Percentiles rank a stretch among this genome's conserved stretches.
These are phyloP conservation scores for Melanomma pulvis-pyrius DNA, from an alignment of 495 filamentous ascomycete genomes.

Conservation along the genomic window DNA sequence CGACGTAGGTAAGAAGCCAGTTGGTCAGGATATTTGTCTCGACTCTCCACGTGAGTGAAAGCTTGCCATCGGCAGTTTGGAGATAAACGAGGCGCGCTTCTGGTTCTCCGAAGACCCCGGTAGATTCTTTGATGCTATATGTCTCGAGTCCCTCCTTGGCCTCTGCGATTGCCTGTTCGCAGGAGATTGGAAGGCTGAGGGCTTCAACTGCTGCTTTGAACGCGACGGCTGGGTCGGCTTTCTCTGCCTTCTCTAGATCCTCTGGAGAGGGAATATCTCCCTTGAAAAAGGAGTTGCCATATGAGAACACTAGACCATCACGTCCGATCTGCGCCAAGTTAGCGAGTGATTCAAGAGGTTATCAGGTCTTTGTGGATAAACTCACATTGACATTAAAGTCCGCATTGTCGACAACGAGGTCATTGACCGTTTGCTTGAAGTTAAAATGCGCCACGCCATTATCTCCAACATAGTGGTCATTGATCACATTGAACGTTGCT, in stretches of 20 bases:
- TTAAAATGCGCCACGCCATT: conserved; percentile 57
- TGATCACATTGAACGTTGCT: conserved; percentile 47
- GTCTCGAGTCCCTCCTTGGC: conserved; percentile 39
- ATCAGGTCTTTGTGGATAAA: neutral
- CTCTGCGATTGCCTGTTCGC: conserved; percentile 44
- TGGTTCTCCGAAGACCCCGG: conserved; percentile 49
- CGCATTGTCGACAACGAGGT: conserved; percentile 58
- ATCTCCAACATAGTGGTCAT: conserved; percentile 50
- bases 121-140: conserved; percentile 47
- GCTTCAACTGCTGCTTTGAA: conserved; percentile 42
- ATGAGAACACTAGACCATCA: conserved; percentile 51
- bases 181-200: conserved; percentile 45
- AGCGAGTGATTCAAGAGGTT: neutral
- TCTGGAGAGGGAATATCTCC: conserved; percentile 46
- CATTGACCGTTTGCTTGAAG: conserved; percentile 58
- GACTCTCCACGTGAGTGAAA: conserved; percentile 54
- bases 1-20: conserved; percentile 56
- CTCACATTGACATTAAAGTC: conserved; percentile 61
- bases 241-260: no score
- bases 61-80: conserved; percentile 46
- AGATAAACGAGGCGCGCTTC: conserved; percentile 53
- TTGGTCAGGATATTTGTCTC: conserved; percentile 55
- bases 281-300: conserved; percentile 46
- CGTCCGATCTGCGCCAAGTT: conserved; percentile 40
- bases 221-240: conserved; percentile 44